Conservation (phyloP, 306 rosid species). For the Dryas octopetala region DNA sequence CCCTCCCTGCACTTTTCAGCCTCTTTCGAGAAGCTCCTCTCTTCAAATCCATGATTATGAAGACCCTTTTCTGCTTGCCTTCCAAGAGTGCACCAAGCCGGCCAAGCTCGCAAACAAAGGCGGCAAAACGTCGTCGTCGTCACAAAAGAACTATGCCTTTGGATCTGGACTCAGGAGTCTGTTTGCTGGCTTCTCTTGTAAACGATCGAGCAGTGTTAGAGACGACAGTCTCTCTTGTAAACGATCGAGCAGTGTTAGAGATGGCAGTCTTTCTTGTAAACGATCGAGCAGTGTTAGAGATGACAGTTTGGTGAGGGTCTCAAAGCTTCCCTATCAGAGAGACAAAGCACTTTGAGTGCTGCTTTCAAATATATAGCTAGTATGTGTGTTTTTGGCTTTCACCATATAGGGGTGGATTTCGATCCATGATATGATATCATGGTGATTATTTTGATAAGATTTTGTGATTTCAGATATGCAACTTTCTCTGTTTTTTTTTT, state of each 20-base stretch:
- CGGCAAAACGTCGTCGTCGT: constrained; percentile 12
- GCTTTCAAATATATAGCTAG: background rate
- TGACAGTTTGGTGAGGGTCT: constrained; percentile 45
- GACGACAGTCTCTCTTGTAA: constrained; percentile 28
- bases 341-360: constrained; percentile 14
- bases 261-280: constrained; percentile 38
- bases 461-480: too few relatives aligned
- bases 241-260: too few relatives aligned
- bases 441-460: too few relatives aligned
- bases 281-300: constrained; percentile 42
- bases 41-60: constrained; percentile 29
- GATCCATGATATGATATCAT: too few relatives aligned
- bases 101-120: constrained; percentile 18
- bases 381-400: background rate
- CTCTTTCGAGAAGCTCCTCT: constrained; percentile 42
- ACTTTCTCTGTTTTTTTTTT: too few relatives aligned
- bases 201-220: constrained; percentile 35
- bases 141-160: background rate
- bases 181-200: constrained; percentile 43
- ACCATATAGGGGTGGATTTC: too few relatives aligned
- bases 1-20: constrained; percentile 68
- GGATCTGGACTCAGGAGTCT: constrained; percentile 29
- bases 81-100: constrained; percentile 62
- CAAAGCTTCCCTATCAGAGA: constrained; percentile 26
- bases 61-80: constrained; percentile 74